Evolutionary conservation across 371 early-diverging fungal genomes (phyloP).

Genomic region (Saksenaea vasiformis): DNA sequence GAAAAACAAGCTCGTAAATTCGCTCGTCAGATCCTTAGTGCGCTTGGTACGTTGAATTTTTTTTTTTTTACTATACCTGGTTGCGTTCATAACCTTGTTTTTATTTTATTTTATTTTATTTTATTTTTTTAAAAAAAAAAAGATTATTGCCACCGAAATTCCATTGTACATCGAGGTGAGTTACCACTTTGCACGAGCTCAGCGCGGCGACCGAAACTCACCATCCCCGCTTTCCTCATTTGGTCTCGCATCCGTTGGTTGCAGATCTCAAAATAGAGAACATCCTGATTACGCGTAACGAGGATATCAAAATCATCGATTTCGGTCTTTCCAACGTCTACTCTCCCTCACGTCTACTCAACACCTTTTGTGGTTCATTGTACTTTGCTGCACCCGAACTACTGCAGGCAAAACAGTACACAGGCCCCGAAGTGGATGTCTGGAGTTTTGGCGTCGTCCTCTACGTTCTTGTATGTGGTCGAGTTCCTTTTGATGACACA

Average conservation of each 20-base stretch:
- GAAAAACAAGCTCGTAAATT: slow-evolving; percentile 75
- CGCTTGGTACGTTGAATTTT: slow-evolving; percentile 50
- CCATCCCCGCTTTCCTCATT: slow-evolving; percentile 8
- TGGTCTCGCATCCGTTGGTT: slow-evolving; percentile 11
- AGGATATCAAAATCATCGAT: slow-evolving; percentile 73
- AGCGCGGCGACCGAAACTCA: slow-evolving; percentile 15
- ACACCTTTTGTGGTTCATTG: slow-evolving; percentile 84
- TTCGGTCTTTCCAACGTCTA: slow-evolving; percentile 91
- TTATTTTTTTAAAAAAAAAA: too few species aligned
- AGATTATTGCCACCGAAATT: slow-evolving; percentile 65
- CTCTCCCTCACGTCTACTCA: slow-evolving; percentile 60
- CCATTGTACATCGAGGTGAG: slow-evolving; percentile 70
- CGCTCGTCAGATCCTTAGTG: slow-evolving; percentile 83
- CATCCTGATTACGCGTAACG: slow-evolving; percentile 65
- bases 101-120: too few species aligned
- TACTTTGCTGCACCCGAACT: slow-evolving; percentile 90
- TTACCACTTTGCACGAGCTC: neutral
- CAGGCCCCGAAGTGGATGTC: slow-evolving; percentile 89
- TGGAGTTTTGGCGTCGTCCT: slow-evolving; percentile 93
- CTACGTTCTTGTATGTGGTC: slow-evolving; percentile 83
- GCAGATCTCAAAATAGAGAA: slow-evolving; percentile 94
- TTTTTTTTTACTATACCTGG: neutral
- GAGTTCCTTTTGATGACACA: slow-evolving; percentile 86
- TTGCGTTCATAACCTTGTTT: neutral
- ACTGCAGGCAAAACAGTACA: slow-evolving; percentile 77